phyloP scores from a whole-genome alignment of 129 eudicot species.

The Helichrysum umbraculigerum region DNA sequence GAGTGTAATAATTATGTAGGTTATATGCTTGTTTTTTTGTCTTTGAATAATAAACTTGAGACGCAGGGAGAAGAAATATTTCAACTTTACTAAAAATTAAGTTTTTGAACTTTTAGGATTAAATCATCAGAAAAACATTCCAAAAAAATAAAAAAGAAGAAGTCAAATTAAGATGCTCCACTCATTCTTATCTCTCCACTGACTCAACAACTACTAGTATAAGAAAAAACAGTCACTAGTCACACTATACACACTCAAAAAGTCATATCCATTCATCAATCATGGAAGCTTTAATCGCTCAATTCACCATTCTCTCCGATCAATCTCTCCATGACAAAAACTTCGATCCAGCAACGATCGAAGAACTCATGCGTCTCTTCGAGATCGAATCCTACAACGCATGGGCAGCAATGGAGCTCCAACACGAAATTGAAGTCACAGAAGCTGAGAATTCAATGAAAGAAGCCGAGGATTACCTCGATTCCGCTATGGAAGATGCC shows the following conservation, averaged over 20 bases:
- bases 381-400: conserved; percentile 84
- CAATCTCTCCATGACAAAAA: conserved; percentile 67
- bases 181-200: conserved; percentile 28
- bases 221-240: background rate
- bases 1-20: no score
- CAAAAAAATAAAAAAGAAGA: background rate
- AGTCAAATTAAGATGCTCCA: conserved; percentile 23
- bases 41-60: no score
- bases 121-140: background rate
- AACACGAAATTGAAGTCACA: conserved; percentile 35
- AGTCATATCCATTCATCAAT: background rate
- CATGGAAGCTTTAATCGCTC: conserved; percentile 73
- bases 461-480: conserved; percentile 61
- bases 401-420: conserved; percentile 88
- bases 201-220: conserved; percentile 7
- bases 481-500: conserved; percentile 79
- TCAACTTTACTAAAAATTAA: no score
- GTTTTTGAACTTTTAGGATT: background rate
- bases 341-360: conserved; percentile 78
- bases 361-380: conserved; percentile 80
- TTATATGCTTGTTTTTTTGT: no score
- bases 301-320: conserved; percentile 68
- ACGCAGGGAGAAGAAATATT: no score
- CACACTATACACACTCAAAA: conserved; percentile 8
- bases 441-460: conserved; percentile 47